Evolutionary conservation across 192 early-diverging fungal genomes (phyloP), one percentile per base, ranked within the genome.

Genomic region (Paraglomus occultum): DNA sequence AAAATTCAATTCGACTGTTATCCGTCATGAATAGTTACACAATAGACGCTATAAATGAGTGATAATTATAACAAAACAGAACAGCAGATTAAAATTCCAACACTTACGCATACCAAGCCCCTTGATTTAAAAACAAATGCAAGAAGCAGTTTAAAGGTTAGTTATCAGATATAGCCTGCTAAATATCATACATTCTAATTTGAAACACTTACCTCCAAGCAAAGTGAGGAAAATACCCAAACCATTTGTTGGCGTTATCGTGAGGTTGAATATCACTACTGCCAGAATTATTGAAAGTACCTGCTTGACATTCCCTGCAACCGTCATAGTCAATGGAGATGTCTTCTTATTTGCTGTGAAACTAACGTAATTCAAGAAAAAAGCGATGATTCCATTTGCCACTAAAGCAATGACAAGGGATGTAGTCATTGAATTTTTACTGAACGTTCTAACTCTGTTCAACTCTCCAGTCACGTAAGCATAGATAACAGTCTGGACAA

Each of bases 311-410:
- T 91, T 90, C 67, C 82, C 85, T 62, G 83, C 85, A 17, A 93
- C 92, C 11, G 86, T 85, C 87, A 93, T 93, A 11, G 89, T 91
- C 39, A 96, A 80, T 5, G 94, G 90, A 49, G 88, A 87, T 2
- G 92, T 93, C 64, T 90, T 88, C 67, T 89, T 90, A 79, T 90
- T 96, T n/a, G 93, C 91, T 0, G 87, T 89, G 57, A 96, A 94
- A 50, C 86, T 89, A 23, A 89, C 90, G n/a, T 89, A 79, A 75
- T 96, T 96, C 9, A 96, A 76, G 70, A 85, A 85, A 79, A 96
- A 96, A 9, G 94, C 94, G 70, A 95, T 84, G 11, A 82, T 69
- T 1, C 92, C 93, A 68, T 96, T 96, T 42, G 88, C 79, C 3
- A 83, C 55, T 51, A 96, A 78, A 0, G 89, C 91, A 49, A 78